Percentiles rank a stretch among this genome's conserved stretches.
phyloP scores from a whole-genome alignment of 2,329 filamentous ascomycete genomes.

The Cercospora berteroae region DNA sequence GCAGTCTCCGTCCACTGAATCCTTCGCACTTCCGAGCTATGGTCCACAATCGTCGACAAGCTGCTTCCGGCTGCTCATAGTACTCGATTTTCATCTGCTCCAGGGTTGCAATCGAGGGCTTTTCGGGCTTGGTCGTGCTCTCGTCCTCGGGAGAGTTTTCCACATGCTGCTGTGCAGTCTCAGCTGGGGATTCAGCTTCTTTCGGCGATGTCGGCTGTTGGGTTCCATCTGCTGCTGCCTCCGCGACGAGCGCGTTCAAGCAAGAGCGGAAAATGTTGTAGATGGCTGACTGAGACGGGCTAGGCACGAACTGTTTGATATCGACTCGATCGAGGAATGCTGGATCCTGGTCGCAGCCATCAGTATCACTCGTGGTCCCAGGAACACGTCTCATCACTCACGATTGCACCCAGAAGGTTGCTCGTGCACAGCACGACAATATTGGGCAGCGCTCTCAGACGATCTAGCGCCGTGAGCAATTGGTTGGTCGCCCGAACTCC shows the following conservation, averaged over 20 bases:
- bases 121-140: conserved; percentile 9
- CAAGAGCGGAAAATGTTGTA: conserved; percentile 52
- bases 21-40: conserved; percentile 39
- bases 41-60: conserved; percentile 34
- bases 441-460: conserved; percentile 44
- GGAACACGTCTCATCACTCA: conserved; percentile 21
- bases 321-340: conserved; percentile 38
- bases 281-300: conserved; percentile 41
- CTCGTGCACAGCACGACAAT: conserved; percentile 52
- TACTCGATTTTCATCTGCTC: conserved; percentile 34
- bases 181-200: neutral
- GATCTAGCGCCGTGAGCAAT: conserved; percentile 50
- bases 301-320: conserved; percentile 47
- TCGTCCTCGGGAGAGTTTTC: neutral
- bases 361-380: conserved; percentile 11
- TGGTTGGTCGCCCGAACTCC: conserved; percentile 52
- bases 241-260: conserved; percentile 44
- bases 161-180: neutral
- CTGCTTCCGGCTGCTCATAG: conserved; percentile 25
- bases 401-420: conserved; percentile 48
- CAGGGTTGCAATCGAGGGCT: conserved; percentile 30
- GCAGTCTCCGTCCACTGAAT: conserved; percentile 45
- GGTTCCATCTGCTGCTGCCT: neutral
- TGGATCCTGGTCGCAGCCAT: conserved; percentile 7
- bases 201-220: neutral